A percentile compares a stretch with the other conserved stretches of the same genome.
Evolutionary conservation across 2,329 filamentous ascomycete species (phyloP).

Genomic region (Fusarium sp.): DNA sequence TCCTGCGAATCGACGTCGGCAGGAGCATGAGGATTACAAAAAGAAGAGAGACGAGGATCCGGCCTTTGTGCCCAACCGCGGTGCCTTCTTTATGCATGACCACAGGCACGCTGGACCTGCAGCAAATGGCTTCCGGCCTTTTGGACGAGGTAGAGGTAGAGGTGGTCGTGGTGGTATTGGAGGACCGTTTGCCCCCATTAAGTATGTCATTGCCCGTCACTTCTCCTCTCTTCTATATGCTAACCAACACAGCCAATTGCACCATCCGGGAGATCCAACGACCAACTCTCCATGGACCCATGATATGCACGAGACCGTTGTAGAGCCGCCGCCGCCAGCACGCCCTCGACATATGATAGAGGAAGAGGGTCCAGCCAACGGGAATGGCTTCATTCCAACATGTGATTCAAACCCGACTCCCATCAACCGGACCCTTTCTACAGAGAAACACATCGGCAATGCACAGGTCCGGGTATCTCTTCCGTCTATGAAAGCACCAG

Average conservation of each 20-base stretch:
- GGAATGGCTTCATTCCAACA: slow-evolving; percentile 68
- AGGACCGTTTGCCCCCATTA: slow-evolving; percentile 71
- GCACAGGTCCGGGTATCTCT: slow-evolving; percentile 87
- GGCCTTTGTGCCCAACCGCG: slow-evolving; percentile 92
- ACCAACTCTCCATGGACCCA: slow-evolving; percentile 89
- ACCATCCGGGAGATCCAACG: slow-evolving; percentile 70
- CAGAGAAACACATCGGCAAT: slow-evolving; percentile 86
- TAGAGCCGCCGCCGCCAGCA: slow-evolving; percentile 60
- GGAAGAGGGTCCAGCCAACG: slow-evolving; percentile 68
- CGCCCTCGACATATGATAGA: slow-evolving; percentile 60
- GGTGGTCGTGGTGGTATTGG: slow-evolving; percentile 72
- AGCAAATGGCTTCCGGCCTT: slow-evolving; percentile 83
- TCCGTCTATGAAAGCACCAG: slow-evolving; percentile 79
- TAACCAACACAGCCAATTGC: slow-evolving; percentile 56
- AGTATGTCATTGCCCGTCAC: slow-evolving; percentile 65
- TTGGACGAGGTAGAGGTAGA: slow-evolving; percentile 76
- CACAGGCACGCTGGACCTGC: slow-evolving; percentile 84
- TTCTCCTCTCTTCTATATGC: slow-evolving; percentile 26
- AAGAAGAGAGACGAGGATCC: slow-evolving; percentile 91
- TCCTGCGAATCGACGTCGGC: slow-evolving; percentile 78
- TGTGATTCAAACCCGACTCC: slow-evolving; percentile 72
- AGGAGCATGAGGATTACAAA: slow-evolving; percentile 92
- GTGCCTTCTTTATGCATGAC: slow-evolving; percentile 98
- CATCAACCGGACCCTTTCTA: slow-evolving; percentile 85
- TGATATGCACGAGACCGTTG: slow-evolving; percentile 88